Conservation (phyloP, 108 stramenopile species). For the Fragilariopsis cylindrus region DNA sequence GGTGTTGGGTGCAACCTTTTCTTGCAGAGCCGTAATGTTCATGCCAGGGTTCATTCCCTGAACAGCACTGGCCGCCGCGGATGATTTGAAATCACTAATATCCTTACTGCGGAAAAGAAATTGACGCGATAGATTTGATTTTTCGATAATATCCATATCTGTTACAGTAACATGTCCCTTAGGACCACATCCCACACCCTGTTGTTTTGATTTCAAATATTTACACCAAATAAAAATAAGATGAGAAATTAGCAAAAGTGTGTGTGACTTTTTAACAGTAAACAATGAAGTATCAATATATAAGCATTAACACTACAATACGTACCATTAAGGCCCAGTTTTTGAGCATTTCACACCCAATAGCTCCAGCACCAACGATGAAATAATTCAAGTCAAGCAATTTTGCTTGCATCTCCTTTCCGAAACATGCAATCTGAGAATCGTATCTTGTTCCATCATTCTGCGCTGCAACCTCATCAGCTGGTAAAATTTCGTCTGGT, state of each 20-base stretch:
- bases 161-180: slow-evolving; percentile 91
- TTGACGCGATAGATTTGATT: slow-evolving; percentile 94
- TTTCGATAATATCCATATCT: slow-evolving; percentile 99
- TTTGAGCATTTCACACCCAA: slow-evolving; percentile 99
- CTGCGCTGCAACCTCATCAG: slow-evolving; percentile 60
- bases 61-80: slow-evolving; percentile 88
- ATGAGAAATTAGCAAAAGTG: neutral
- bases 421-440: slow-evolving; percentile 84
- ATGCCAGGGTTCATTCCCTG: slow-evolving; percentile 89
- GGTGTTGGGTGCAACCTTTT: slow-evolving; percentile 92
- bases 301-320: neutral
- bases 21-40: slow-evolving; percentile 87
- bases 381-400: slow-evolving; percentile 82
- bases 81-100: slow-evolving; percentile 92
- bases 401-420: slow-evolving; percentile 78
- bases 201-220: neutral
- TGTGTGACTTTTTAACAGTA: neutral
- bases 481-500: slow-evolving; percentile 75
- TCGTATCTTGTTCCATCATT: slow-evolving; percentile 71
- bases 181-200: slow-evolving; percentile 84
- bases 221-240: slow-evolving; percentile 19
- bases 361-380: slow-evolving; percentile 98
- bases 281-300: neutral
- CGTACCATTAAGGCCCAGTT: slow-evolving; percentile 96
- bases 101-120: slow-evolving; percentile 96